Evolutionary conservation across 805 yeast species (phyloP).

Genomic region (Ogataea zsoltii): DNA sequence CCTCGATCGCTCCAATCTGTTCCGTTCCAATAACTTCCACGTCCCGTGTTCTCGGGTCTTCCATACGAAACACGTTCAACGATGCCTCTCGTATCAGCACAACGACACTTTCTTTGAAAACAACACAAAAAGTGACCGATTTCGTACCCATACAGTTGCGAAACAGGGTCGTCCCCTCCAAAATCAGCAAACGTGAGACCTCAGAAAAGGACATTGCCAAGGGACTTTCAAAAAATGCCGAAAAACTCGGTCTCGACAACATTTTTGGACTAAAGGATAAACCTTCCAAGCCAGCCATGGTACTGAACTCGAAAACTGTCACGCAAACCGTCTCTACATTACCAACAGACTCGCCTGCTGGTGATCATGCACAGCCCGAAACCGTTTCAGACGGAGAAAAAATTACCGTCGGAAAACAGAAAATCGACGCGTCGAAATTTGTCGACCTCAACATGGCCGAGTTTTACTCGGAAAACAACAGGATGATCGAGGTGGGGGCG

Average conservation of each 20-base stretch:
- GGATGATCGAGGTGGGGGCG: slow-evolving; percentile 34
- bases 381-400: slow-evolving; percentile 6
- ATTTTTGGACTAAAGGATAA: slow-evolving; percentile 7
- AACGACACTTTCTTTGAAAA: slow-evolving; percentile 9
- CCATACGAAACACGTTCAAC: slow-evolving; percentile 27
- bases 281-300: not conserved
- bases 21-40: not conserved
- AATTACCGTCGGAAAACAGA: slow-evolving; percentile 3
- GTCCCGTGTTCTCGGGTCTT: slow-evolving; percentile 21
- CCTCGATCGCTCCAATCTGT: not conserved
- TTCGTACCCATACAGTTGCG: slow-evolving; percentile 21
- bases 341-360: too few relatives aligned
- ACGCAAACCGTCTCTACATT: not conserved
- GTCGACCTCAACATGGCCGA: slow-evolving; percentile 39
- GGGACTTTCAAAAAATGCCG: not conserved
- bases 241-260: slow-evolving; percentile 7
- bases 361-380: slow-evolving; percentile 3
- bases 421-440: slow-evolving; percentile 26
- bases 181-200: slow-evolving; percentile 7
- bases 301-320: not conserved
- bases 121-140: slow-evolving; percentile 17
- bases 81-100: slow-evolving; percentile 16
- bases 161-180: slow-evolving; percentile 5
- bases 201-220: slow-evolving; percentile 1
- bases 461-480: slow-evolving; percentile 38